Percentiles rank a stretch among this genome's conserved stretches.
Conservation (phyloP, 31 red algal genomes). For the Porphyra umbilicalis region DNA sequence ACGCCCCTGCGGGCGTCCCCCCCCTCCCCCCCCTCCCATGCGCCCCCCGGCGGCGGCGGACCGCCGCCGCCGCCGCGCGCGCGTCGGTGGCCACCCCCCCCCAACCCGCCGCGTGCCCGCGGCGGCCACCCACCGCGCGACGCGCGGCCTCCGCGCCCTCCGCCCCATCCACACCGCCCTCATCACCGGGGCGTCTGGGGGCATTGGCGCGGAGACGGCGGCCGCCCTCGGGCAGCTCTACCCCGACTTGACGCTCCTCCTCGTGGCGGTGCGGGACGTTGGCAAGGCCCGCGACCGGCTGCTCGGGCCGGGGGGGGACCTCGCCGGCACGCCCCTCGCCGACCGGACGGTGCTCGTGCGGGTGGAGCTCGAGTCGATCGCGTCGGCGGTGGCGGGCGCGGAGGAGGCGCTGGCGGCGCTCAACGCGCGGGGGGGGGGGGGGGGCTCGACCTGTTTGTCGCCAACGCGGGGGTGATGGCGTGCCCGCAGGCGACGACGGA, state of each 20-base stretch:
- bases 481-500: slow-evolving; percentile 19
- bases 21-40: not conserved
- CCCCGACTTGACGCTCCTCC: slow-evolving; percentile 20
- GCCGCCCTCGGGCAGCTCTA: slow-evolving; percentile 10
- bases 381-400: slow-evolving; percentile 18
- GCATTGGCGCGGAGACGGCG: slow-evolving; percentile 46
- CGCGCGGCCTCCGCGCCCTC: not conserved
- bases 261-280: slow-evolving; percentile 25
- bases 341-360: slow-evolving; percentile 11
- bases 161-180: slow-evolving; percentile 1
- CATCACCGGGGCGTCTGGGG: slow-evolving; percentile 48
- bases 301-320: not conserved
- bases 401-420: slow-evolving; percentile 3
- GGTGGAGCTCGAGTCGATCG: slow-evolving; percentile 24
- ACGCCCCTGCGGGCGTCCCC: not conserved
- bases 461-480: slow-evolving; percentile 70
- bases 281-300: slow-evolving; percentile 1
- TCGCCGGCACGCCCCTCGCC: not conserved
- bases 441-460: slow-evolving; percentile 48
- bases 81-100: not conserved
- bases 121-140: not conserved
- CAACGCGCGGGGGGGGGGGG: not conserved
- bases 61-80: not conserved
- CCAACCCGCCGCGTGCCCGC: not conserved
- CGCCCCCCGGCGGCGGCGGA: not conserved